Percentiles rank a stretch among this genome's conserved stretches.
Conservation (phyloP, 352 stramenopile species). For the Globisporangium iwayamae region DNA sequence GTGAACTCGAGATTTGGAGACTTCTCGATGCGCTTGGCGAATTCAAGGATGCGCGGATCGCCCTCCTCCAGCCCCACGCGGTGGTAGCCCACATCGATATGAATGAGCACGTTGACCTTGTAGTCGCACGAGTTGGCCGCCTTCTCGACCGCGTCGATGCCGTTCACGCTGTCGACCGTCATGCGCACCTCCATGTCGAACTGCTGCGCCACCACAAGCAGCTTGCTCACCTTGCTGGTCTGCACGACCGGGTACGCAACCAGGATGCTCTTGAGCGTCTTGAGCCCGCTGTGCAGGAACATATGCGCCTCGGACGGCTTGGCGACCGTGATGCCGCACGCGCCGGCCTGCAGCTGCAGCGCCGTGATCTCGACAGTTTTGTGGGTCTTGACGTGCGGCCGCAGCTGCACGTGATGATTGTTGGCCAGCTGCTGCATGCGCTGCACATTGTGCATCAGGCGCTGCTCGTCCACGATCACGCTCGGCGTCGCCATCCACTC, state of each 20-base stretch:
- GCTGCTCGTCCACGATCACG: slow-evolving; percentile 55
- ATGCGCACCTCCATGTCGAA: slow-evolving; percentile 47
- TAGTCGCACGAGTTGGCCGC: slow-evolving; percentile 38
- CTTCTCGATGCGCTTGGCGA: slow-evolving; percentile 49
- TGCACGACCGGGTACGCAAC: slow-evolving; percentile 73
- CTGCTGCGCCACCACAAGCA: slow-evolving; percentile 46
- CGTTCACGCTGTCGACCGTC: slow-evolving; percentile 58
- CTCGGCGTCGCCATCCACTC: slow-evolving; percentile 64
- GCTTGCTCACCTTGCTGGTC: slow-evolving; percentile 45
- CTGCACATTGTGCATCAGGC: slow-evolving; percentile 56
- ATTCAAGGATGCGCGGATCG: slow-evolving; percentile 43
- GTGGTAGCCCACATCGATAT: slow-evolving; percentile 77
- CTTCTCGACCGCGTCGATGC: slow-evolving; percentile 49
- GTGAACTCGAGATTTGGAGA: slow-evolving; percentile 48
- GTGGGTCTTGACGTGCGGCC: slow-evolving; percentile 75
- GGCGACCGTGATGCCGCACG: slow-evolving; percentile 58
- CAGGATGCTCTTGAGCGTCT: slow-evolving; percentile 46
- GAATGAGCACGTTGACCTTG: slow-evolving; percentile 51
- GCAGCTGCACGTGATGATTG: slow-evolving; percentile 44
- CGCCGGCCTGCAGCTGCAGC: slow-evolving; percentile 49
- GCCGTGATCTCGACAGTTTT: slow-evolving; percentile 67
- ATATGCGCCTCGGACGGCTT: slow-evolving; percentile 66
- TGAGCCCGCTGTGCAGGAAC: slow-evolving; percentile 48
- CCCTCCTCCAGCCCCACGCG: slow-evolving; percentile 62
- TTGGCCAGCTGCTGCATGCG: slow-evolving; percentile 60